A percentile compares a stretch with the other conserved stretches of the same genome.
Conservation (phyloP, 257 asterid genomes). For the Solanum tarijense region DNA sequence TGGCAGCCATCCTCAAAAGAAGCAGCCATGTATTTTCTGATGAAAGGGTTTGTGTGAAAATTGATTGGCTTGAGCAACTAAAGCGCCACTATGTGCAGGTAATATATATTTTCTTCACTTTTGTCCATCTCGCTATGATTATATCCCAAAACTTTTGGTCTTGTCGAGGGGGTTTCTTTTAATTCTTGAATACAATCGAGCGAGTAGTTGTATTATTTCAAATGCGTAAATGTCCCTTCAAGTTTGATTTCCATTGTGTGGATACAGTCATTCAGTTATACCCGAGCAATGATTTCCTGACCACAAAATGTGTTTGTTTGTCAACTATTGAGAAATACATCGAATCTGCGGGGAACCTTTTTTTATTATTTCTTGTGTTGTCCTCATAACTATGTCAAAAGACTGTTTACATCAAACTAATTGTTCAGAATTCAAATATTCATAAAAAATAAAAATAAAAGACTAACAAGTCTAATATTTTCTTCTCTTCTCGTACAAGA, state of each 20-base stretch:
- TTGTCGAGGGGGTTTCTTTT: neutral
- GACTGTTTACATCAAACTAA: neutral
- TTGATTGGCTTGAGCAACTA: constrained; percentile 91
- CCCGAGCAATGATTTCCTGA: neutral
- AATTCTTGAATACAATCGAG: neutral
- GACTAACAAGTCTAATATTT: neutral
- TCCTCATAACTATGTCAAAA: neutral
- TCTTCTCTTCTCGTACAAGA: neutral
- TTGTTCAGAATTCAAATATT: neutral
- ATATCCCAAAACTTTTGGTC: neutral
- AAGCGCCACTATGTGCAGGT: constrained; percentile 94
- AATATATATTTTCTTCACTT: neutral
- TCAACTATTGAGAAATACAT: neutral
- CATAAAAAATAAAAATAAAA: neutral
- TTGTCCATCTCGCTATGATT: neutral
- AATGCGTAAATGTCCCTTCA: neutral
- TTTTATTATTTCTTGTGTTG: neutral
- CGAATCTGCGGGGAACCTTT: neutral
- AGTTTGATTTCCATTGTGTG: neutral
- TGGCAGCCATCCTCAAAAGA: constrained; percentile 93
- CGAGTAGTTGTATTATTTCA: neutral
- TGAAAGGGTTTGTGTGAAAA: constrained; percentile 82
- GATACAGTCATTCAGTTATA: neutral
- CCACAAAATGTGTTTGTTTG: neutral
- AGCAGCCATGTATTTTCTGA: constrained; percentile 75